Evolutionary conservation across 306 rosid genomes (phyloP), one percentile per base, ranked within the genome.

Genomic region (Spatholobus suberectus): DNA sequence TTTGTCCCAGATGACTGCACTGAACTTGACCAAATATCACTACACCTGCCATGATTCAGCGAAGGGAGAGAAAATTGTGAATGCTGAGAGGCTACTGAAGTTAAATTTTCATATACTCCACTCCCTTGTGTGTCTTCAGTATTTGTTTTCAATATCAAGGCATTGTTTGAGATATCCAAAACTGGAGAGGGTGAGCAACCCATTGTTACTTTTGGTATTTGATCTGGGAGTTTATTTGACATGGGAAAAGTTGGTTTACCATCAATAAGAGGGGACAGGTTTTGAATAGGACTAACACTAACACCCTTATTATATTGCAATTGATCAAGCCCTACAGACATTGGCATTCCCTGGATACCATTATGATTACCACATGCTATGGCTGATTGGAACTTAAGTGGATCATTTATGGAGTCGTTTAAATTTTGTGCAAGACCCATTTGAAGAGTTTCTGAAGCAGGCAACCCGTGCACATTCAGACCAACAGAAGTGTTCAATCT

Each of bases 401-500:
- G 93, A 69, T 90, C 92, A 79, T 79, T 70, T 35, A 49, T 73
- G 27, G 88, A 67, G 59, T 83, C 90, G 82, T 73, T 83, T 69
- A 80, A 26, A 73, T 84, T 91, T 68, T 80, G 92, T 40, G 88
- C 34, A 55, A 81, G 89, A 46, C 84, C 77, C 78, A 88, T 38
- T 76, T 83, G 94, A 82, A 78, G 61, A 59, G 81, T 61, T 76
- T 90, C 90, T 1, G 93, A 89, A 58, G 95, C 81, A n/a, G 94
- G 77, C 34, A 92, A 86, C n/a, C 94, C 77, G 11, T 82, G 89
- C 54, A 84, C 29, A 73, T 92, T 89, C 41, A 90, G 57, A 57
- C 85, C 86, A 73, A 89, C 63, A 59, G 97, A 88, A 68, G 90
- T 59, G 83, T 92, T 96, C 85, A 90, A 73, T 71, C 94, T 91